Evolutionary conservation across 805 yeast species (phyloP), one percentile per base, ranked within the genome.

Genomic region (Kuraishia capsulata): DNA sequence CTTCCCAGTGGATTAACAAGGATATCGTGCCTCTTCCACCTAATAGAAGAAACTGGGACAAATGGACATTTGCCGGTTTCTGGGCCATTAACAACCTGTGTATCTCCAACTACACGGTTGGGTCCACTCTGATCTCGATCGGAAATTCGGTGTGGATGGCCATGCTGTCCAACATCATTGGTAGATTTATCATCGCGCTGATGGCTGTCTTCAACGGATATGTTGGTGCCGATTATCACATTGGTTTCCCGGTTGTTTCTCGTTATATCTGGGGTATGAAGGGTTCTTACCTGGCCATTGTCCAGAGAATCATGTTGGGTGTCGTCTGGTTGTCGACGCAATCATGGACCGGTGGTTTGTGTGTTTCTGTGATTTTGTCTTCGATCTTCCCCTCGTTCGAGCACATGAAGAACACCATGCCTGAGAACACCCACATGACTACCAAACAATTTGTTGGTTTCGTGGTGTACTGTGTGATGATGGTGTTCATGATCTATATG

Each of bases 181-280:
- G 72, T 24, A 73, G 71, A 49, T 45, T 65, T 4, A 43, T 73
- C 13, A 68, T 73, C 13, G 54, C 67, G 31, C 14, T 57, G 4
- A 61, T 65, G 40, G 68, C 77, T 13, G 45, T 67, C 29, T 61
- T 69, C 10, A 71, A 70, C 47, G 65, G 73, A 16, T 62, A 57
- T 37, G 73, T 70, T 0, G 79, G 79, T 33, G 49, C 55, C 14
- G 64, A 69, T 35, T 72, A 66, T 58, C 76, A 71, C 49, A 58
- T 73, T 31, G 76, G 77, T 1, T 73, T 60, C 44, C 64, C 77
- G 3, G 59, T 72, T 9, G 58, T 59, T 37, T 56, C 62, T 19
- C 52, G 78, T 36, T 59, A 62, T 35, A 53, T 67, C 0, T 72
- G 67, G 54, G 78, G 79, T 8, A 56, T 69, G 28, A 51, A 59